phyloP scores from a whole-genome alignment of 768 basidiomycete genomes.

The Rhodotorula sphaerocarpa region DNA sequence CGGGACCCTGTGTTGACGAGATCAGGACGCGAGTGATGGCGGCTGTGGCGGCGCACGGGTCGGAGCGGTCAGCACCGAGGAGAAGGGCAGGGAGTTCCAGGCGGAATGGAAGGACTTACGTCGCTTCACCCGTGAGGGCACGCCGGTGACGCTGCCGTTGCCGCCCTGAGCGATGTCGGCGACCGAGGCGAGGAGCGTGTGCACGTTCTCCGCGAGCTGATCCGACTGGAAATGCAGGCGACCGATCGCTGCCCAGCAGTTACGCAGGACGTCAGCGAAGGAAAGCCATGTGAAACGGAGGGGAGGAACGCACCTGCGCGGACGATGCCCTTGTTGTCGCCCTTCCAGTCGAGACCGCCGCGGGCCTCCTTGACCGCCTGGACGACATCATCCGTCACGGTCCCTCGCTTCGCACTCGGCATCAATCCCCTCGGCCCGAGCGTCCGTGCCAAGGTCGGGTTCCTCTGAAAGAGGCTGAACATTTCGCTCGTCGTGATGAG shows the following conservation, averaged over 20 bases:
- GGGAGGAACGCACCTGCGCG: conserved; percentile 54
- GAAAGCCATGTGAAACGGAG: too few species aligned
- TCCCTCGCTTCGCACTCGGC: conserved; percentile 88
- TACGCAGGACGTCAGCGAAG: background rate
- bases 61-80: background rate
- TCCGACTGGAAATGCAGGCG: conserved; percentile 67
- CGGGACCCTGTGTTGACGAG: conserved; percentile 79
- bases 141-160: conserved; percentile 54
- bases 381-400: conserved; percentile 80
- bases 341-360: conserved; percentile 85
- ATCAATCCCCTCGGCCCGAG: conserved; percentile 83
- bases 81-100: background rate
- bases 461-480: conserved; percentile 61
- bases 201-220: conserved; percentile 70
- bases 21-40: conserved; percentile 71
- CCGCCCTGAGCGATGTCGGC: conserved; percentile 36
- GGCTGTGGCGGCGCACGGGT: too few species aligned
- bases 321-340: conserved; percentile 76
- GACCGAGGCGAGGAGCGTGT: conserved; percentile 55
- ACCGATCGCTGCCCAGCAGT: conserved; percentile 16
- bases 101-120: conserved; percentile 44
- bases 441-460: conserved; percentile 62
- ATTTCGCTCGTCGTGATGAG: conserved; percentile 75
- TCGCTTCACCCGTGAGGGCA: conserved; percentile 55
- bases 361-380: conserved; percentile 69